Evolutionary conservation across 495 filamentous ascomycete genomes (phyloP), one percentile per base, ranked within the genome.

Genomic region (Penicillium macrosclerotiorum): DNA sequence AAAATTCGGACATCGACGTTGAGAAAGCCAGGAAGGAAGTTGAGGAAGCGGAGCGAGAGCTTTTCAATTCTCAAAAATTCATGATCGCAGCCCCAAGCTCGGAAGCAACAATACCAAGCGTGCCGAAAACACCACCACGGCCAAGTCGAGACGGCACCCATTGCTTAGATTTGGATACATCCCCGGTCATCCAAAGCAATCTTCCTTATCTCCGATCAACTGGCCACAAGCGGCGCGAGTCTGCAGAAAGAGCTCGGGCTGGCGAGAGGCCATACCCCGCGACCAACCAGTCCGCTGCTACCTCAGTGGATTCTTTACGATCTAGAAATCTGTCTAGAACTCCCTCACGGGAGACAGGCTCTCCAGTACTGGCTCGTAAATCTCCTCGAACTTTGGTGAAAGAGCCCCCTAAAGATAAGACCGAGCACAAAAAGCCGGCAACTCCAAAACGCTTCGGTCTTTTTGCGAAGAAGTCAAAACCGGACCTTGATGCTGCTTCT

Each of bases 101-200:
- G 8, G 43, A 45, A 25, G 27, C 6, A 7, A 40, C 9, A 24
- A 35, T 41, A 7, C 46, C 50, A 11, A 44, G n/a, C 23, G 34
- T 45, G 2, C 51, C 52, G n/a, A 50, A 44, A 14, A 60, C 52
- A 17, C 59, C 59, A 34, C 60, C 68, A 35, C 68, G 90, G 45
- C 90, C 90, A 4, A 96, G 88, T 59, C 75, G 91, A 74, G 83
- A 93, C 51, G 88, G 88, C 8, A 88, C 85, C 1, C 76, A 84
- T 34, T 80, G 82, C 40, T 72, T 95, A 33, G 68, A 79, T 22
- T 65, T 79, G 29, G 76, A 79, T 7, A 72, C 81, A 5, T 80
- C 83, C 8, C 82, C 86, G 12, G 67, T 94, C 19, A 82, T 95
- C 18, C 86, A 86, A 37, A 92, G 88, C 65, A 91, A 92, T 58